Base-by-base conservation (phyloP, 345 rosid species). In the Sapria himalayana region DNA sequence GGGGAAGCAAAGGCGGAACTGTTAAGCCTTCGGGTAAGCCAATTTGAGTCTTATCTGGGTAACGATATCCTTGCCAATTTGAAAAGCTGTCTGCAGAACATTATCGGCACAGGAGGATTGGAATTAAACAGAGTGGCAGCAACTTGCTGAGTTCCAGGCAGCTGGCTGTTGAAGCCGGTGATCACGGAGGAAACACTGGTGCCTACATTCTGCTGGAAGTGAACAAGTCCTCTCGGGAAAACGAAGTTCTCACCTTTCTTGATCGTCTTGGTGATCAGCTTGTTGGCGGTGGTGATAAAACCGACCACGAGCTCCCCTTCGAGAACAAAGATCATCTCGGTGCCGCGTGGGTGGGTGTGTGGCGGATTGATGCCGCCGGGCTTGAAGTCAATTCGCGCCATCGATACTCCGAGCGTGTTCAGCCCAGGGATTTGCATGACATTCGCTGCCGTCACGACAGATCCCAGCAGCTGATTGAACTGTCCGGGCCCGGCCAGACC, bases 271-370 rank as follows among this genome's bases (percentile, higher is more conserved):
- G 63, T 55, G 64, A 64, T 49, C 46, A 67, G 46, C 43, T 64
- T 76, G 54, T 76, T 70, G n/a, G 55, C 50, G 2, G 77, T 72
- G 1, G 80, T 72, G 62, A 76, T 69, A 43, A 76, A 76, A 4
- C 74, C 85, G 2, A 72, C 85, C 15, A 66, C 68, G 14, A 76
- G 49, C 39, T 66, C 69, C 15, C 85, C 85, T n/a, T 69, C 65
- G 3, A 72, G 60, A 33, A 72, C 69, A 45, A 50, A 76, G 15
- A 67, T 51, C n/a, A 76, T 48, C 41, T 76, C 81, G 0, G 81
- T 76, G 45, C 74, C 85, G 0, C 81, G 73, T 17, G 81, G 81
- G 55, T 76, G 81, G 17, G 74, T 72, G 60, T 72, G 80, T 1
- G 77, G 85, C 1, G 74, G 80, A 62, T 72, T 72, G 17, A 69